Evolutionary conservation across 2,329 filamentous ascomycete genomes (phyloP).

Genomic region (Fusarium piperis): DNA sequence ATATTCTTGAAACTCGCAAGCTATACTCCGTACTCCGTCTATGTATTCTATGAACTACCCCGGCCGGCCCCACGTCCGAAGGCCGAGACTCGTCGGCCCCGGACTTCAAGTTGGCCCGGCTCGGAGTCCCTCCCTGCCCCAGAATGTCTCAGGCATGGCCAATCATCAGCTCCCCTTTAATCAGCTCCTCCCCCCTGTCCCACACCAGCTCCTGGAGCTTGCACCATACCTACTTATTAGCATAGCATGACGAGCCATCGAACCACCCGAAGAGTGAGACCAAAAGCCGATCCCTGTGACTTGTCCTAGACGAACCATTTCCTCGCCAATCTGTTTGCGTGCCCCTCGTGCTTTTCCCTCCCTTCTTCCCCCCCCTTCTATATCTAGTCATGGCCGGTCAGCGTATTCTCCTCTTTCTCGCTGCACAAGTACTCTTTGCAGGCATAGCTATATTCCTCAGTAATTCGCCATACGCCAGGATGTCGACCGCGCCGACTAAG

Average conservation of each 20-base stretch:
- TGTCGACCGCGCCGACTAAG: slow-evolving; percentile 42
- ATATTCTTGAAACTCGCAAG: not conserved
- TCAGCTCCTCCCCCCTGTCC: slow-evolving; percentile 21
- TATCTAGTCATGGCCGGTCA: slow-evolving; percentile 33
- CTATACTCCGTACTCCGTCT: not conserved
- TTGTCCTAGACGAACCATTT: slow-evolving; percentile 24
- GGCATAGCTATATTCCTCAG: slow-evolving; percentile 44
- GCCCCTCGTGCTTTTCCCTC: slow-evolving; percentile 6
- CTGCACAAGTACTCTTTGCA: slow-evolving; percentile 43
- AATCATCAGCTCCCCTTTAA: slow-evolving; percentile 28
- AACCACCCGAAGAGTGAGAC: slow-evolving; percentile 32
- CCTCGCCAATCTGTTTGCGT: slow-evolving; percentile 8
- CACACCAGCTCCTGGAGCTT: slow-evolving; percentile 24
- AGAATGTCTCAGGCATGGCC: slow-evolving; percentile 4
- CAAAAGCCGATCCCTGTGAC: slow-evolving; percentile 29
- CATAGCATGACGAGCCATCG: slow-evolving; percentile 36
- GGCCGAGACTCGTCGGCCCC: slow-evolving; percentile 27
- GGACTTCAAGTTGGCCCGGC: slow-evolving; percentile 22
- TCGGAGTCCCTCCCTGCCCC: not conserved
- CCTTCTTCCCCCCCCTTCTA: not conserved
- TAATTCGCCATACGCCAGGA: slow-evolving; percentile 50
- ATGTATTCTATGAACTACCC: not conserved
- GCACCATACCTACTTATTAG: slow-evolving; percentile 17
- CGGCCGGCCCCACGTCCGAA: slow-evolving; percentile 27
- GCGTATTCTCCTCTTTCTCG: slow-evolving; percentile 40